Base-by-base conservation (phyloP, 2,329 filamentous ascomycete species). In the Neopestalotiopsis rosae region DNA sequence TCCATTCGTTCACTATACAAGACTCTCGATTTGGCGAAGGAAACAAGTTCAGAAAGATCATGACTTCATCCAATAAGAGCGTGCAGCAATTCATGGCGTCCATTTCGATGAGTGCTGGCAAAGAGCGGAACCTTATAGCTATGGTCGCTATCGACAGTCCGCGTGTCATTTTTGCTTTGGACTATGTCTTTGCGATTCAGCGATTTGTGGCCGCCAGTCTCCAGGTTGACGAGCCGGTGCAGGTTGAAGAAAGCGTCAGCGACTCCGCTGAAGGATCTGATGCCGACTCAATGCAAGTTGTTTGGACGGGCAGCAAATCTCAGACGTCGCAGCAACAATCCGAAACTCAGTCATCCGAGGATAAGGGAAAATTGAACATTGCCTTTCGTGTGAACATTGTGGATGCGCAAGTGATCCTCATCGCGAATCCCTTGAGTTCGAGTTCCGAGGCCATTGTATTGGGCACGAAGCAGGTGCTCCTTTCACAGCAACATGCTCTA, bases 21-120 rank as follows among this genome's bases (percentile, higher is more conserved):
- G 96, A 99, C 79, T 98, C 92, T 71, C 91, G 97, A n/a, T 91
- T 90, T 4, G 89, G 90, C 67, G 95, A 97, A 74, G 93, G 92
- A 5, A 99, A 98, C 84, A 98, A 97, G 78, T 99, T 97, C 86
- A 90, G 94, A 65, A 97, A 95, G 79, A 98, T 99, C 82, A 98
- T 99, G 96, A 95, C 95, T 1, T 91, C 97, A 67, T 94, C 95
- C 76, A 98, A 98, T 80, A 95, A 94, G 74, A 92, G 95, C 68
- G 94, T 96, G 61, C 95, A 98, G 79, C 97, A 99, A 75, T 95
- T 99, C 76, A 99, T 99, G 96, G 96, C 96, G 20, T 98, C 93
- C 78, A 84, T 99, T 4, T 97, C 95, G 0, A 97, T 99, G 81
- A 94, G 95, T 0, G 93, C 94, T 17, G 94, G 94, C 3, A 85